Percentiles rank a stretch among this genome's conserved stretches.
Evolutionary conservation across 2,329 filamentous ascomycete species (phyloP).

Genomic region (Fusarium tanahbumbuense): DNA sequence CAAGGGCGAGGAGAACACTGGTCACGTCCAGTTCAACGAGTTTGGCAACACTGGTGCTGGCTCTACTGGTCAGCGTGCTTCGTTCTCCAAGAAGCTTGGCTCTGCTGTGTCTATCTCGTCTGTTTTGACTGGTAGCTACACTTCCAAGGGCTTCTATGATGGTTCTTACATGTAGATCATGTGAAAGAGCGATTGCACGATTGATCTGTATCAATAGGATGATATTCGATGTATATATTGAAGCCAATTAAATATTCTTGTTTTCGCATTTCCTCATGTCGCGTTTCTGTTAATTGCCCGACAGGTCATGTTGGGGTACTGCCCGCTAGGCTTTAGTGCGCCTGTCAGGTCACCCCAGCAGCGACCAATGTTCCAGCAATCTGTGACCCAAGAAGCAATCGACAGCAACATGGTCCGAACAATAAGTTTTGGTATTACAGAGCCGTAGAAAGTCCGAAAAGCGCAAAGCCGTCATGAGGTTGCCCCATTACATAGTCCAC

Average conservation of each 20-base stretch:
- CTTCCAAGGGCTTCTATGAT: constrained; percentile 38
- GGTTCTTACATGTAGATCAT: constrained; percentile 34
- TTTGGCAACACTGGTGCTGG: constrained; percentile 69
- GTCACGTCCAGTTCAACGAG: constrained; percentile 67
- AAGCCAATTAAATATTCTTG: neutral
- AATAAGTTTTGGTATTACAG: too few relatives aligned
- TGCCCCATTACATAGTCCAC: neutral
- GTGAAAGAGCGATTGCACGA: rapidly evolving
- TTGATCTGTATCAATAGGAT: neutral
- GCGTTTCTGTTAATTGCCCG: too few relatives aligned
- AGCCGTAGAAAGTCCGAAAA: too few relatives aligned
- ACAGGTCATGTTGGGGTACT: too few relatives aligned
- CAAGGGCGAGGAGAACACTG: constrained; percentile 59
- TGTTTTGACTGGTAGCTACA: constrained; percentile 41
- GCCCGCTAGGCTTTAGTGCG: neutral
- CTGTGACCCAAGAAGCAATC: too few relatives aligned
- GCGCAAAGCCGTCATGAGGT: too few relatives aligned
- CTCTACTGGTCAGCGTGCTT: constrained; percentile 58
- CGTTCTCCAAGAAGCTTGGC: constrained; percentile 49
- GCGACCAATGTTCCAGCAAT: too few relatives aligned
- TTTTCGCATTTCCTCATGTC: neutral
- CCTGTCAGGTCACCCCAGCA: too few relatives aligned
- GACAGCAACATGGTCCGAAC: neutral
- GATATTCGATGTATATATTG: neutral
- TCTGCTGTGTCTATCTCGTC: constrained; percentile 50